phyloP scores from a whole-genome alignment of 768 basidiomycete species.

The Mycena metata region DNA sequence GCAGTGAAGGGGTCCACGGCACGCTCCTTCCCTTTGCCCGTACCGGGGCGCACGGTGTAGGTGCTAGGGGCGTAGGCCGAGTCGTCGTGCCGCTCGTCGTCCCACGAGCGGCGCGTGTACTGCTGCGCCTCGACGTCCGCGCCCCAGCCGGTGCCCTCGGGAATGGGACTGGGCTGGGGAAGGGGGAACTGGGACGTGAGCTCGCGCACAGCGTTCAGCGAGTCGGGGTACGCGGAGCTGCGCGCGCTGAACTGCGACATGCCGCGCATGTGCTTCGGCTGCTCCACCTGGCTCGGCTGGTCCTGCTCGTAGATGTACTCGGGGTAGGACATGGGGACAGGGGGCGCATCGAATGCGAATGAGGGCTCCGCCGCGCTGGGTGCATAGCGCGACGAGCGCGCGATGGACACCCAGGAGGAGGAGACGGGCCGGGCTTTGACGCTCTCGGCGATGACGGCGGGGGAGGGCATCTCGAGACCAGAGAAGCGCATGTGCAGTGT shows the following conservation, averaged over 20 bases:
- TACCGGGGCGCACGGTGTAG: too few relatives aligned
- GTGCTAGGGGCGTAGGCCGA: too few relatives aligned
- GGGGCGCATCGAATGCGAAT: conserved; percentile 28
- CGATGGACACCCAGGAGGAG: conserved; percentile 37
- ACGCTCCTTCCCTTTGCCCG: too few relatives aligned
- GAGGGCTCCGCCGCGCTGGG: conserved; percentile 35
- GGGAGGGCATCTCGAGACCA: conserved; percentile 57
- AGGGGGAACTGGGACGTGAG: conserved; percentile 68
- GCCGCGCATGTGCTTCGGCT: conserved; percentile 21
- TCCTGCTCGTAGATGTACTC: conserved; percentile 32
- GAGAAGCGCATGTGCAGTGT: conserved; percentile 71
- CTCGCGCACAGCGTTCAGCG: conserved; percentile 61
- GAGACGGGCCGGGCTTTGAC: conserved; percentile 43
- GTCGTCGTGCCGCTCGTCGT: not conserved
- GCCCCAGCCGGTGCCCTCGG: conserved; percentile 25
- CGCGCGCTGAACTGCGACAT: conserved; percentile 36
- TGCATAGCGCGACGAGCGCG: conserved; percentile 33
- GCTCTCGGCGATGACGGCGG: conserved; percentile 45
- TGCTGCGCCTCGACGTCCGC: conserved; percentile 25
- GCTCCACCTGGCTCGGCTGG: conserved; percentile 7
- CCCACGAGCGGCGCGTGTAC: conserved; percentile 2
- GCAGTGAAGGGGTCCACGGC: not conserved
- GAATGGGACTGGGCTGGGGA: conserved; percentile 15
- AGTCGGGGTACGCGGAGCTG: conserved; percentile 56
- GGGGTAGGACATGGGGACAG: conserved; percentile 24